Base-by-base conservation (phyloP, 2,329 filamentous ascomycete species). In the Cadophora sp. region DNA sequence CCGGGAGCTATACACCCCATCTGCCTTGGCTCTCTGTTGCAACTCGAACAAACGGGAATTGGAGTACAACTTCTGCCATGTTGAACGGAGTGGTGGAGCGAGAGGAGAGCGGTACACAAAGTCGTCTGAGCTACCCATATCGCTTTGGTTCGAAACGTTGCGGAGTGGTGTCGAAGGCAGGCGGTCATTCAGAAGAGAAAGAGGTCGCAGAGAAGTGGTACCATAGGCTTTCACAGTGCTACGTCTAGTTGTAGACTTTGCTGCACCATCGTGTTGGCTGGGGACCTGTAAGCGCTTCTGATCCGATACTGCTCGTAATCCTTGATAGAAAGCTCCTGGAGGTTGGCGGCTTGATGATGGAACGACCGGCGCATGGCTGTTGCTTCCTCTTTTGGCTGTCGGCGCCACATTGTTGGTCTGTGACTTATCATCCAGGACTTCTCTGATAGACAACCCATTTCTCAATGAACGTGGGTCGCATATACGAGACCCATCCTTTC, bases 51-150 rank as follows among this genome's bases (percentile, higher is more conserved):
- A 55, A 19, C 76, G 69, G 2, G 69, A 59, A 8, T 58, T 53
- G 29, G 67, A 75, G 64, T 78, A 78, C 58, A 78, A 37, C n/a
- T 67, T 51, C 19, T 73, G 68, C 75, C 73, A 77, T 16, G 66
- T 73, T 26, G 67, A 64, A 8, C 70, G 69, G 55, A 72, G 71
- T 26, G 73, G 71, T 34, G 76, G 76, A 22, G 76, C 76, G 40
- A 75, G 69, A 7, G 76, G 74, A 12, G 75, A 75, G 22, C 73
- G 70, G 55, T 77, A 77, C 5, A 73, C 24, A 31, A 74, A 76
- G 40, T 71, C 72, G 53, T 71, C 65, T 27, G 65, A 60, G 14
- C 22, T 53, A n/a, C 34, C 14, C 14, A 59, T 19, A 40, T 59
- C 51, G 40, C 67, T 40, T 64, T 71, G 59, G 43, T 48, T 61